Evolutionary conservation across 1,284 basidiomycete species (phyloP).

Genomic region (Pseudozyma flocculosa): DNA sequence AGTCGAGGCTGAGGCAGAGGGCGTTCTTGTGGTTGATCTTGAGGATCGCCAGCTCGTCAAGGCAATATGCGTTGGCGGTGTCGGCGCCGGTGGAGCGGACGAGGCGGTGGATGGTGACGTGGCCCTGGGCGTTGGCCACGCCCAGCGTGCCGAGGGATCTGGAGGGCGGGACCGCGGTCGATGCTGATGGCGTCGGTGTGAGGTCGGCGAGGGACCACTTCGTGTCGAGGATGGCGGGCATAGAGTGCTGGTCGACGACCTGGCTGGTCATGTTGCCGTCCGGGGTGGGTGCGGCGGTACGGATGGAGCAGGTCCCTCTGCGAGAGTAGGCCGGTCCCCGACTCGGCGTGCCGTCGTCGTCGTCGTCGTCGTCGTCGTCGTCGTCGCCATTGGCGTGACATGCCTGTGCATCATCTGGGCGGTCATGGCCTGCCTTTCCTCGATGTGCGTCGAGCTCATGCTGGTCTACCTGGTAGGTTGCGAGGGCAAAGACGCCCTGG

Average conservation of each 20-base stretch:
- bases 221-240: slow-evolving; percentile 53
- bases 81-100: not conserved
- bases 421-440: not conserved
- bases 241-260: slow-evolving; percentile 13
- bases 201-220: slow-evolving; percentile 36
- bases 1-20: slow-evolving; percentile 56
- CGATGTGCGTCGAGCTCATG: slow-evolving; percentile 14
- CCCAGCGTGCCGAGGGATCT: slow-evolving; percentile 18
- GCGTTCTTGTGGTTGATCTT: slow-evolving; percentile 41
- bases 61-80: slow-evolving; percentile 2
- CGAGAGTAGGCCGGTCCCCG: slow-evolving; percentile 39
- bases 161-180: not conserved
- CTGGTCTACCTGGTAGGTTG: slow-evolving; percentile 56
- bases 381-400: not conserved
- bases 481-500: slow-evolving; percentile 46
- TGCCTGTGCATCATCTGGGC: not conserved
- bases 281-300: slow-evolving; percentile 1
- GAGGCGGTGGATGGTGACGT: slow-evolving; percentile 29
- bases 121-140: slow-evolving; percentile 41
- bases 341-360: slow-evolving; percentile 2
- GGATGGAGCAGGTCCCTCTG: slow-evolving; percentile 37
- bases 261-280: not conserved
- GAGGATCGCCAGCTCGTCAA: slow-evolving; percentile 16
- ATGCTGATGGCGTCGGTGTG: not conserved
- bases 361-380: slow-evolving; percentile 4